These are phyloP conservation scores for Mycena maculata DNA, from an alignment of 768 basidiomycete genomes.

Conservation along the genomic window DNA sequence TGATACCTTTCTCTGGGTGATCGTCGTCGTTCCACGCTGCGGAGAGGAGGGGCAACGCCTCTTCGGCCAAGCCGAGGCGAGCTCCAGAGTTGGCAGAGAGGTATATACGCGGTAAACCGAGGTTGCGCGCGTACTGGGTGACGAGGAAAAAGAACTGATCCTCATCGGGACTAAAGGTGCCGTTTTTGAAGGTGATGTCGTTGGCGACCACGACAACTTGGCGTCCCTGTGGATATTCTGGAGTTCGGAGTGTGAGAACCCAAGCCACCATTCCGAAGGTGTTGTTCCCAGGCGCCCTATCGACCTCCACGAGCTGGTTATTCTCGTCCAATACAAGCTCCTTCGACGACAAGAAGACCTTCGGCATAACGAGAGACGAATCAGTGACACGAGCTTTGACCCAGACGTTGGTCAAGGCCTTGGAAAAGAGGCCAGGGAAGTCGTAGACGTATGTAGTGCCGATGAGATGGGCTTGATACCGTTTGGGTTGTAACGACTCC, in stretches of 20 bases:
- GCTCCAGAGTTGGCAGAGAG: slow-evolving; percentile 99
- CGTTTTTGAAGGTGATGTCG: slow-evolving; percentile 98
- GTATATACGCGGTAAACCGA: slow-evolving; percentile 94
- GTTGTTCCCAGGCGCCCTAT: slow-evolving; percentile 93
- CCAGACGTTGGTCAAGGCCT: slow-evolving; percentile 96
- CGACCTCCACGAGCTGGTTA: slow-evolving; percentile 90
- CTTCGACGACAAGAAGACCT: slow-evolving; percentile 81
- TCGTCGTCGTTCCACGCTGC: slow-evolving; percentile 88
- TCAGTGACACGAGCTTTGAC: slow-evolving; percentile 72
- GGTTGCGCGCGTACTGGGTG: slow-evolving; percentile 90
- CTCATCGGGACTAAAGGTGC: slow-evolving; percentile 95
- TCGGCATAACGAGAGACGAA: slow-evolving; percentile 77
- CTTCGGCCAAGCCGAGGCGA: slow-evolving; percentile 95
- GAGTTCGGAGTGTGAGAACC: slow-evolving; percentile 92
- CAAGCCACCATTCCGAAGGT: slow-evolving; percentile 98
- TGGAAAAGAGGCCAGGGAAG: slow-evolving; percentile 99
- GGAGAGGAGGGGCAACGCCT: slow-evolving; percentile 87
- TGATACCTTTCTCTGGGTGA: slow-evolving; percentile 94
- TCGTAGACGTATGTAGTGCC: slow-evolving; percentile 99
- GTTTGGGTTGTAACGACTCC: slow-evolving; percentile 97
- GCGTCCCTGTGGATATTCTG: slow-evolving; percentile 92
- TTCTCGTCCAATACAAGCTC: slow-evolving; percentile 96
- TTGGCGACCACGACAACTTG: slow-evolving; percentile 92
- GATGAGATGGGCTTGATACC: slow-evolving; percentile 97
- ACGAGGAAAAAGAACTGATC: slow-evolving; percentile 97